Evolutionary conservation across 2,329 filamentous ascomycete species (phyloP).

Genomic region (Amphichorda felina): DNA sequence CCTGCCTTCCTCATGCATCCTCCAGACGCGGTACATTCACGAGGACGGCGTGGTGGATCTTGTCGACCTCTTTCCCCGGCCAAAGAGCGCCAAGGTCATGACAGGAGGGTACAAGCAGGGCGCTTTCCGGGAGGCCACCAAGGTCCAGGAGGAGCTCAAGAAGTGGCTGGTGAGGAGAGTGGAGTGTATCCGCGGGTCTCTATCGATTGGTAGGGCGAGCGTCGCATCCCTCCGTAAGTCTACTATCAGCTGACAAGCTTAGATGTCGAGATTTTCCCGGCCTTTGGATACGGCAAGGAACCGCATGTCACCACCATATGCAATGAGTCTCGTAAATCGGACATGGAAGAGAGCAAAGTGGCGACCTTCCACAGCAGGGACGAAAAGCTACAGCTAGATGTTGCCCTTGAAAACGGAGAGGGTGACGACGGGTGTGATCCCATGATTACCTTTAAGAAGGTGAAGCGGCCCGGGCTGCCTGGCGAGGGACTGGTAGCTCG

Average conservation of each 20-base stretch:
- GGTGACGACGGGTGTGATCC: conserved; percentile 31
- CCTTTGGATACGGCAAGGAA: conserved; percentile 58
- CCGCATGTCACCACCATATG: conserved; percentile 47
- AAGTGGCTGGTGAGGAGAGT: conserved; percentile 60
- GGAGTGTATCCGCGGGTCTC: conserved; percentile 57
- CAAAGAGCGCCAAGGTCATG: conserved; percentile 44
- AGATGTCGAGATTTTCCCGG: conserved; percentile 61
- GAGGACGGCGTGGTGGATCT: conserved; percentile 65
- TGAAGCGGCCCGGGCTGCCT: conserved; percentile 35
- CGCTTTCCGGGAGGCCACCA: conserved; percentile 39
- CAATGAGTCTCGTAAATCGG: conserved; percentile 26
- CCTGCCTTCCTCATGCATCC: conserved; percentile 60
- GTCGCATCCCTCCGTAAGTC: neutral
- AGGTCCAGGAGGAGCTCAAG: conserved; percentile 51
- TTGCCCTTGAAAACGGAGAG: conserved; percentile 49
- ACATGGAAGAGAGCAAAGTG: conserved; percentile 37
- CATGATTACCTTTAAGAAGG: conserved; percentile 41
- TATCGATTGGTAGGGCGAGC: conserved; percentile 41
- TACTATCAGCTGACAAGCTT: conserved; percentile 4
- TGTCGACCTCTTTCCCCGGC: conserved; percentile 65
- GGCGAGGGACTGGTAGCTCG: conserved; percentile 52
- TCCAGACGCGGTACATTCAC: conserved; percentile 67
- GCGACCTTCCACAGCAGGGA: conserved; percentile 50
- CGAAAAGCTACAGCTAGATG: conserved; percentile 53
- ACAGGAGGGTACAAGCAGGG: conserved; percentile 33